Percentiles rank a stretch among this genome's conserved stretches.
These are phyloP conservation scores for Inga oerstediana DNA, from an alignment of 306 rosid species.

Conservation along the genomic window DNA sequence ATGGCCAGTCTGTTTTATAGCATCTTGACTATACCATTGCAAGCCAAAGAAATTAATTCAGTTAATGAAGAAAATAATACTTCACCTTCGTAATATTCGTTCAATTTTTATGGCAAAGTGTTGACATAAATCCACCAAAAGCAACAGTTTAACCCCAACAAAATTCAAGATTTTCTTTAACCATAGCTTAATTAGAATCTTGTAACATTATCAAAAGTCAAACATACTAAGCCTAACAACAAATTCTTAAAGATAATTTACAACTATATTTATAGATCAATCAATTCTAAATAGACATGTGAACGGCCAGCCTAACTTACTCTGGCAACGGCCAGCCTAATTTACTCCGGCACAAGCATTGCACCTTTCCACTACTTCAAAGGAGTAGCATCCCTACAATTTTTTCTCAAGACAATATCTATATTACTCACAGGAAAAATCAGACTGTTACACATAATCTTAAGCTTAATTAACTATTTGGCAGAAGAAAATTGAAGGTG, in stretches of 20 bases:
- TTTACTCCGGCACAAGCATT: not conserved
- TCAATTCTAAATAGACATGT: not conserved
- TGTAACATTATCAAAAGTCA: not conserved
- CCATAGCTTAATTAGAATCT: not conserved
- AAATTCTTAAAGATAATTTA: not conserved
- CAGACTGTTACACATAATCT: constrained; percentile 1
- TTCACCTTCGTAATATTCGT: not conserved
- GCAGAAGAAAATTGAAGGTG: constrained; percentile 33
- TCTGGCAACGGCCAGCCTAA: not conserved
- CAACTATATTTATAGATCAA: not conserved
- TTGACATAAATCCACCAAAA: not conserved
- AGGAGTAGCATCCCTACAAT: not conserved
- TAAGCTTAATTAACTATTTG: constrained; percentile 13
- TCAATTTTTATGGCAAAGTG: not conserved
- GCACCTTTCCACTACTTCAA: not conserved
- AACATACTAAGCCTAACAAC: not conserved
- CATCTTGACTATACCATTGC: not conserved
- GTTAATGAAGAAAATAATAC: not conserved
- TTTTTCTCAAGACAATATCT: not conserved
- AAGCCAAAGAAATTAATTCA: not conserved
- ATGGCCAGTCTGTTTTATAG: not conserved
- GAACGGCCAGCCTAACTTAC: not conserved
- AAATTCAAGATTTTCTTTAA: not conserved
- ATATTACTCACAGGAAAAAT: not conserved
- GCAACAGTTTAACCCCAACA: not conserved